Percentiles rank a stretch among this genome's conserved stretches.
phyloP scores from a whole-genome alignment of 148 eudicot species.

The Rhododendron simsii region DNA sequence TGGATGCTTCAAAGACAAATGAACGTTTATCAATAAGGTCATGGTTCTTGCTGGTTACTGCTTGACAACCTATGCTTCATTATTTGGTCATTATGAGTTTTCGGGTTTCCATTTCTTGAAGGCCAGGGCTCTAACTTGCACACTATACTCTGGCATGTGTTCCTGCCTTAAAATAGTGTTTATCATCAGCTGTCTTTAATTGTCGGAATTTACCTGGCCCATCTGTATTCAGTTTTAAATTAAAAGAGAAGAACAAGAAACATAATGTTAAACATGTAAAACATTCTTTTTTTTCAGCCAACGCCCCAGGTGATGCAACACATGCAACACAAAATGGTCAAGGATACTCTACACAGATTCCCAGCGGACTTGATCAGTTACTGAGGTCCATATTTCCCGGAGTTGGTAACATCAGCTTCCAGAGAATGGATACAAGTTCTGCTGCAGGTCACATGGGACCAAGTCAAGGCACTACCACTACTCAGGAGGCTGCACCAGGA shows the following conservation, averaged over 20 bases:
- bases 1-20: background rate
- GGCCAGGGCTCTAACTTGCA: background rate
- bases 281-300: slow-evolving; percentile 15
- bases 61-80: background rate
- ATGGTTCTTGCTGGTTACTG: background rate
- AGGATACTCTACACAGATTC: slow-evolving; percentile 20
- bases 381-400: slow-evolving; percentile 37
- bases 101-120: background rate
- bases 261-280: background rate
- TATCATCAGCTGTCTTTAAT: background rate
- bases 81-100: background rate
- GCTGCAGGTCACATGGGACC: slow-evolving; percentile 7
- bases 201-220: background rate
- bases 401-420: slow-evolving; percentile 17
- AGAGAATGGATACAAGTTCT: slow-evolving; percentile 15
- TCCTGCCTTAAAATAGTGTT: background rate
- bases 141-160: background rate
- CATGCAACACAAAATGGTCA: slow-evolving; percentile 18
- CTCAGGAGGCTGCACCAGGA: slow-evolving; percentile 24
- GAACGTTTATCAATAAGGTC: background rate
- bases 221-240: background rate
- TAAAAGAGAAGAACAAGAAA: background rate
- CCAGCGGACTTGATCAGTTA: slow-evolving; percentile 33
- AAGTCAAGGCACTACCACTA: slow-evolving; percentile 17
- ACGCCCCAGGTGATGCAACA: slow-evolving; percentile 9